Evolutionary conservation across 768 basidiomycete genomes (phyloP), one percentile per base, ranked within the genome.

Genomic region (Suillus plorans): DNA sequence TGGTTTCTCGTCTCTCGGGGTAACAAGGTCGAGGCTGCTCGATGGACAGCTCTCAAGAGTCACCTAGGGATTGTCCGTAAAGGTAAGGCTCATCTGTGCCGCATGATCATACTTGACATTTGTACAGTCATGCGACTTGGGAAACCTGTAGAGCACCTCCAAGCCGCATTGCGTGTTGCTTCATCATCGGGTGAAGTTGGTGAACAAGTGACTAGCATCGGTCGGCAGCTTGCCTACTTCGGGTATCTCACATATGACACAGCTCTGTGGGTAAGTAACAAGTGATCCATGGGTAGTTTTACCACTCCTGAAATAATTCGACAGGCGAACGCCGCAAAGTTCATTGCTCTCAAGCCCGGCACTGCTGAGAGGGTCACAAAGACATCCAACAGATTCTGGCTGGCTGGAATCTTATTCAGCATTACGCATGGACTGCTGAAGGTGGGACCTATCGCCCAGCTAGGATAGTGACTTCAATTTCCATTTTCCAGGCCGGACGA

Each of bases 121-220:
- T 10, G 31, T 50, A 20, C 68, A 99, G 97, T 97, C 44, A 82
- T 99, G 83, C 88, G 97, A 18, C 81, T 99, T 61, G 94, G 95
- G 69, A 97, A 98, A 77, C 95, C 95, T 9, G 70, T 96, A 67
- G 97, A 99, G 73, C 94, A 97, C 78, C 81, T 96, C 7, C 97
- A 99, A 75, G 87, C 94, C 1, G 95, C 94, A 37, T 79, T 97
- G 53, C 89, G 89, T 60, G 89, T 91, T 22, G 79, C 87, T 4
- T 77, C 88, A 34, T 73, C 84, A 1, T 67, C 85, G 5, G 82
- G 82, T 7, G 84, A 88, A 63, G 69, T 88, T 1, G 78, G 83
- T 13, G 93, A 98, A 73, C 89, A 90, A 67, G 79, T 95, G 63
- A 84, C 90, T 0, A 87, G 91, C 28, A 87, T 97, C 69, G 89